These are phyloP conservation scores for Botrytis medusae DNA, from an alignment of 2,329 filamentous ascomycete genomes.

Conservation along the genomic window DNA sequence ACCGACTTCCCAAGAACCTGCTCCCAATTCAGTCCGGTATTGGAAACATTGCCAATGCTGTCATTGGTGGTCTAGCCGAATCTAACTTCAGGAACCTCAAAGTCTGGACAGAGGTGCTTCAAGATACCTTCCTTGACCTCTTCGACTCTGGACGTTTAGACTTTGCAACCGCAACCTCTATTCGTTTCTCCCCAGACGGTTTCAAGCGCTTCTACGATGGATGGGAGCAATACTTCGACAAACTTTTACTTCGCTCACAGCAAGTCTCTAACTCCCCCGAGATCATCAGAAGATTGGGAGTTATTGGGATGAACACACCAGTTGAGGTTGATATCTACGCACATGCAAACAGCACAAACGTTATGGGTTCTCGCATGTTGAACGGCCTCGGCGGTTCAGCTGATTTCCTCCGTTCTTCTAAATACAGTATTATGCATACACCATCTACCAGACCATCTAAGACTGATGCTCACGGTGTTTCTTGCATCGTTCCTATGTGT, in stretches of 20 bases:
- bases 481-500: slow-evolving; percentile 90
- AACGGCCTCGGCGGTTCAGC: slow-evolving; percentile 81
- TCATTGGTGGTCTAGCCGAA: slow-evolving; percentile 77
- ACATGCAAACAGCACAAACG: slow-evolving; percentile 86
- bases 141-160: slow-evolving; percentile 86
- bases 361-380: slow-evolving; percentile 85
- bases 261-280: slow-evolving; percentile 86
- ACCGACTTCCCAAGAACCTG: slow-evolving; percentile 73
- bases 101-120: slow-evolving; percentile 82
- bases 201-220: slow-evolving; percentile 89
- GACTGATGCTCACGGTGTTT: slow-evolving; percentile 77
- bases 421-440: slow-evolving; percentile 94
- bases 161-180: slow-evolving; percentile 86
- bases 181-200: slow-evolving; percentile 86
- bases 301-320: slow-evolving; percentile 94
- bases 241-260: slow-evolving; percentile 84
- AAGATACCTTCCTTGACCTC: slow-evolving; percentile 89
- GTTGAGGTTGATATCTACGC: slow-evolving; percentile 95
- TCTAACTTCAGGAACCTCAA: slow-evolving; percentile 85
- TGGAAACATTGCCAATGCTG: slow-evolving; percentile 90
- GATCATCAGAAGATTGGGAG: slow-evolving; percentile 81
- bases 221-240: slow-evolving; percentile 77
- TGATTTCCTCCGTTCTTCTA: slow-evolving; percentile 75
- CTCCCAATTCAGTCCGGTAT: slow-evolving; percentile 85
- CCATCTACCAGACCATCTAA: slow-evolving; percentile 78